Evolutionary conservation across 179 eudicot species (phyloP).

Genomic region (Nepenthes alata): DNA sequence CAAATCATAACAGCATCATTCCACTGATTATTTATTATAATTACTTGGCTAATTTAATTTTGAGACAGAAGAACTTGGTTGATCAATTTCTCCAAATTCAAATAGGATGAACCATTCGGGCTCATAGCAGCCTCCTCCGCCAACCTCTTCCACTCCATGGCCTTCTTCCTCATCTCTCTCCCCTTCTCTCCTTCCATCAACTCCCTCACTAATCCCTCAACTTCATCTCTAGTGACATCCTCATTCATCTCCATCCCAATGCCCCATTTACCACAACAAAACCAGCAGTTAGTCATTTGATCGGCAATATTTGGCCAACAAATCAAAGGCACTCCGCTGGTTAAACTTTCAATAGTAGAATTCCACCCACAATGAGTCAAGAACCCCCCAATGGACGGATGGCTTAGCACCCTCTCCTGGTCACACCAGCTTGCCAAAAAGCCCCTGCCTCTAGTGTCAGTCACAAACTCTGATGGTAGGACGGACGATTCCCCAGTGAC

Average conservation of each 20-base stretch:
- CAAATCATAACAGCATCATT: too few relatives aligned
- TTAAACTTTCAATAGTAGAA: slow-evolving; percentile 12
- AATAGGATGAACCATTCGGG: too few relatives aligned
- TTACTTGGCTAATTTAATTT: background rate
- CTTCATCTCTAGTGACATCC: slow-evolving; percentile 3
- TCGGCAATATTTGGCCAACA: slow-evolving; percentile 21
- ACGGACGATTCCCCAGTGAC: slow-evolving; percentile 7
- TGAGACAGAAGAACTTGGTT: too few relatives aligned
- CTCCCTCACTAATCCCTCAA: too few relatives aligned
- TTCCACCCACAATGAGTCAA: slow-evolving; percentile 21
- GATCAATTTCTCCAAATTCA: too few relatives aligned
- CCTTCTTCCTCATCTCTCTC: slow-evolving; percentile 13
- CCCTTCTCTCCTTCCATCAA: background rate
- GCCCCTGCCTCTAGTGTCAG: slow-evolving; percentile 6
- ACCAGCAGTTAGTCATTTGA: slow-evolving; percentile 17
- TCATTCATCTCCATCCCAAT: slow-evolving; percentile 14
- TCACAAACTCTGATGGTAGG: slow-evolving; percentile 7
- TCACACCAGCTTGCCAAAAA: slow-evolving; percentile 22
- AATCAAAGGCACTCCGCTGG: slow-evolving; percentile 15
- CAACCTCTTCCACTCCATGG: background rate
- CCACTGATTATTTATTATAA: too few relatives aligned
- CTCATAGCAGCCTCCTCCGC: too few relatives aligned
- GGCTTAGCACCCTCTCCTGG: slow-evolving; percentile 17
- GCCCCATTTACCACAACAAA: slow-evolving; percentile 14
- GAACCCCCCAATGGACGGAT: slow-evolving; percentile 21